A percentile compares a stretch with the other conserved stretches of the same genome.
Conservation (phyloP, 192 early-diverging fungal genomes). For the Pilaira anomala region DNA sequence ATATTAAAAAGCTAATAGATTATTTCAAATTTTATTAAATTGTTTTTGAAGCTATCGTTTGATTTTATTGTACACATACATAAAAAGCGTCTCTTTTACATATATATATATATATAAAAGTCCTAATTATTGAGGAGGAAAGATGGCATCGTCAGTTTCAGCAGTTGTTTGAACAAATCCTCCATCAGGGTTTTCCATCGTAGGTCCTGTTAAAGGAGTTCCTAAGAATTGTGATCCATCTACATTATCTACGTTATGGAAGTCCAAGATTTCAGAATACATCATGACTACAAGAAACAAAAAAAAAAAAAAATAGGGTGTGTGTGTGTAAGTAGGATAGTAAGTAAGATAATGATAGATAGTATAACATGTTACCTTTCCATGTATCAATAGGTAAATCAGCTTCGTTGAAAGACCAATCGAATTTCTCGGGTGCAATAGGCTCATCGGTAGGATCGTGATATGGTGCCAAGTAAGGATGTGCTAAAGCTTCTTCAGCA, state of each 20-base stretch:
- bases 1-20: too few species aligned
- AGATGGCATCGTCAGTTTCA: too few species aligned
- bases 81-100: too few species aligned
- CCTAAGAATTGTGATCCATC: conserved; percentile 38
- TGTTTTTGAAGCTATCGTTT: too few species aligned
- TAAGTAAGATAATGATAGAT: too few species aligned
- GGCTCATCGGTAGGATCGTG: conserved; percentile 92
- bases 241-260: conserved; percentile 58
- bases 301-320: background rate
- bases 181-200: conserved; percentile 5
- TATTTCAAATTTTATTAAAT: too few species aligned
- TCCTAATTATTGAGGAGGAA: too few species aligned
- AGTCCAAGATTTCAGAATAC: conserved; percentile 81
- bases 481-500: conserved; percentile 80
- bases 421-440: conserved; percentile 71
- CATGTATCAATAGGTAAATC: conserved; percentile 84
- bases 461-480: conserved; percentile 87
- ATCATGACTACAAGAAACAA: conserved; percentile 59
- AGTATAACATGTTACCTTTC: too few species aligned
- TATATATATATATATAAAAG: too few species aligned
- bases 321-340: too few species aligned
- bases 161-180: too few species aligned
- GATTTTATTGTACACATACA: too few species aligned
- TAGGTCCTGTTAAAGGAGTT: conserved; percentile 37
- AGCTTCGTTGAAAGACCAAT: conserved; percentile 94